A percentile compares a stretch with the other conserved stretches of the same genome.
Evolutionary conservation across 106 monocot genomes (phyloP).

Genomic region (Apostasia shenzhenica): DNA sequence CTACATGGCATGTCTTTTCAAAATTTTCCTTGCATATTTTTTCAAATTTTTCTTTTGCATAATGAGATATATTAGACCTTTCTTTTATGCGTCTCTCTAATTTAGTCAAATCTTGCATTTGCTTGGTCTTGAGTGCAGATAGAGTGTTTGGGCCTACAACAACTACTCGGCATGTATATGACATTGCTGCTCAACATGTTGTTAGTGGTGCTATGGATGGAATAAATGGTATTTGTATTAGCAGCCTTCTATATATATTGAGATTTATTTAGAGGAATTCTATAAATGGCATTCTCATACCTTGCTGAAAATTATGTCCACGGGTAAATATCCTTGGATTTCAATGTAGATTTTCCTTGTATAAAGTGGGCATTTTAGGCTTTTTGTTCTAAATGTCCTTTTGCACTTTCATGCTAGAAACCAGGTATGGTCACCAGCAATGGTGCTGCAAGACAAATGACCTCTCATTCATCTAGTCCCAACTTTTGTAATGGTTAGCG

Average conservation of each 20-base stretch:
- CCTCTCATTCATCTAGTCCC: too few relatives aligned
- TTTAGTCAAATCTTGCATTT: neutral
- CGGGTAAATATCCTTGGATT: neutral
- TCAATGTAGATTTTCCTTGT: too few relatives aligned
- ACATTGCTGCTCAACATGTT: conserved; percentile 95
- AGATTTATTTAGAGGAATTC: neutral
- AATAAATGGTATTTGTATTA: conserved; percentile 60
- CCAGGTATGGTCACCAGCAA: too few relatives aligned
- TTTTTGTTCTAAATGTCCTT: neutral
- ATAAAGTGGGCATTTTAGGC: neutral
- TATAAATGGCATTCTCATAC: neutral
- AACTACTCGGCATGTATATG: conserved; percentile 96
- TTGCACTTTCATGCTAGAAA: neutral
- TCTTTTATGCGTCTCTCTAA: neutral
- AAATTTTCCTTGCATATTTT: too few relatives aligned
- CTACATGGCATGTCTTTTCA: too few relatives aligned
- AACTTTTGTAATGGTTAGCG: too few relatives aligned
- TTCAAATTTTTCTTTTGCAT: neutral
- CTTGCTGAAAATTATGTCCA: neutral
- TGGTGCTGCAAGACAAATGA: too few relatives aligned
- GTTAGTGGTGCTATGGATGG: conserved; percentile 93
- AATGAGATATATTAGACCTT: neutral
- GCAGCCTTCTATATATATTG: neutral
- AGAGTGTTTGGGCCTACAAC: conserved; percentile 97
- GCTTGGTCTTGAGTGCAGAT: conserved; percentile 38